Evolutionary conservation across 106 monocot species (phyloP), one percentile per base, ranked within the genome.

Genomic region (Narthecium ossifragum): DNA sequence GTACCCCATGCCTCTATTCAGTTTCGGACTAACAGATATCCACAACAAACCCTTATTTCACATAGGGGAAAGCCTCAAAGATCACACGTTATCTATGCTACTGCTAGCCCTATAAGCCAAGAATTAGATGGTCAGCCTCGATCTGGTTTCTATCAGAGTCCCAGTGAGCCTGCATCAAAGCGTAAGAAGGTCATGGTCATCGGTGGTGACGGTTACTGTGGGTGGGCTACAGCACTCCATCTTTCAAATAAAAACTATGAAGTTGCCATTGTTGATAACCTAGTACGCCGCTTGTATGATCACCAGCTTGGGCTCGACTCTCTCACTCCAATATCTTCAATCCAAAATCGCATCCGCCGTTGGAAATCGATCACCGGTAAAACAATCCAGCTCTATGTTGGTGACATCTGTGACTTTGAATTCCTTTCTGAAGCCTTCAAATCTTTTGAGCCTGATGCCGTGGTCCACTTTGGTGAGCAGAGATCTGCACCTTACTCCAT

Each of bases 401-500:
- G 94, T 33, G 89, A 94, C 53, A 78, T 94, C 31, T 94, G 94
- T 62, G 94, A 94, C 57, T 94, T 94, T 66, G 94, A 94, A 26
- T 94, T 94, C 64, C 80, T 94, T 2, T 74, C 80, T 2, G 94
- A 94, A 59, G 77, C 85, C 50, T 83, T 94, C 47, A 85, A 73
- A 43, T 86, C 94, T 20, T 90, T 86, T 50, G 86, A 86, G 67
- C 94, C 94, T 29, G 85, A 86, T 39, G 62, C 90, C 43, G 89
- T 86, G 8, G 90, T 94, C 39, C 94, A 94, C 61, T 94, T 94
- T 73, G 94, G 94, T 18, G 94, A 94, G 75, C 94, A 94, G 67
- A 61, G 94, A 21, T 94, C 94, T 41, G 94, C 94, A n/a, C 94
- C 94, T 14, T 94, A 90, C 66, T 94, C 94, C 25, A 94, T 94